phyloP scores from a whole-genome alignment of 1,284 basidiomycete genomes.

The Phellopilus nigrolimitatus region DNA sequence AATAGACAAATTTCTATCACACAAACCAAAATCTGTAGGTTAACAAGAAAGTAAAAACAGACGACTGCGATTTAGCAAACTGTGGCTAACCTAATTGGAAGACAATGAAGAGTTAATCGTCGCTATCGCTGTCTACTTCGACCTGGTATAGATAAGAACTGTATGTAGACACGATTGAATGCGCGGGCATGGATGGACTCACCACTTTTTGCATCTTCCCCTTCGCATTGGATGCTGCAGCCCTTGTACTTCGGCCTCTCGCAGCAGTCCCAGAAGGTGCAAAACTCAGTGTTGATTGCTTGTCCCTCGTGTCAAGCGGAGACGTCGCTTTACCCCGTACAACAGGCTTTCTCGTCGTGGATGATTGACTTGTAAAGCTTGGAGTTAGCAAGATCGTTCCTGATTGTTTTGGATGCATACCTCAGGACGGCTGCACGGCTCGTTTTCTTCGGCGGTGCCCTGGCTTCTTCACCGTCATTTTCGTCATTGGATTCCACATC shows the following conservation, averaged over 20 bases:
- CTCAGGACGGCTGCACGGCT: conserved; percentile 62
- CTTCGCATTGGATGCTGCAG: conserved; percentile 55
- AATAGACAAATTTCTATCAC: neutral
- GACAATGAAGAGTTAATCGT: neutral
- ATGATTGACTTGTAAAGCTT: conserved; percentile 32
- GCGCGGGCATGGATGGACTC: conserved; percentile 11
- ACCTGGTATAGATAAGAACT: conserved; percentile 12
- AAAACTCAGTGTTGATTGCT: conserved; percentile 59
- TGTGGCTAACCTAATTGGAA: neutral
- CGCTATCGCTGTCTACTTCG: conserved; percentile 21
- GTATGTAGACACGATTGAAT: neutral
- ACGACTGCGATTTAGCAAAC: neutral
- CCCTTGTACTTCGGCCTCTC: conserved; percentile 42
- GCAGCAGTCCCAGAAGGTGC: conserved; percentile 42
- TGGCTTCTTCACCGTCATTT: conserved; percentile 50
- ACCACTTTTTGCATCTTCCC: conserved; percentile 41
- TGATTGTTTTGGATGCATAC: conserved; percentile 33
- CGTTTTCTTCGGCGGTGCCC: conserved; percentile 50
- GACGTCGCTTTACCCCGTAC: conserved; percentile 45
- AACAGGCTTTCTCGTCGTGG: conserved; percentile 51
- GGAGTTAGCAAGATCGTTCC: conserved; percentile 4
- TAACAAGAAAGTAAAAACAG: no score
- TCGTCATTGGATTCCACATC: conserved; percentile 55
- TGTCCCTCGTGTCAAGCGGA: conserved; percentile 30
- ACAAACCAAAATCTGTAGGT: no score